phyloP scores from a whole-genome alignment of 163 green algal species.

The Scenedesmus sp. region DNA sequence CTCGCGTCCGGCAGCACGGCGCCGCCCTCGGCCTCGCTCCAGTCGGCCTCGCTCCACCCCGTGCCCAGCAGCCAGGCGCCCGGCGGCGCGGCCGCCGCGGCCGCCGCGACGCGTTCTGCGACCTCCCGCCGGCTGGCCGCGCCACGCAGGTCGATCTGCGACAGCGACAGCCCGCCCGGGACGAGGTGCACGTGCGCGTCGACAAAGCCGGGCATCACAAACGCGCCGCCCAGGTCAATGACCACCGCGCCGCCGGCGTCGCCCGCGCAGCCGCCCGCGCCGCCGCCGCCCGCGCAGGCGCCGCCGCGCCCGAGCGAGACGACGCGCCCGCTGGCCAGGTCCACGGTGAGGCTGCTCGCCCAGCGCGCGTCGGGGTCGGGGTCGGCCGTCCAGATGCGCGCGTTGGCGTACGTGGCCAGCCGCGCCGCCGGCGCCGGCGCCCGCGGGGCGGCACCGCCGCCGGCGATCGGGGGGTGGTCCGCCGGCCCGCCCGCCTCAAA shows the following conservation, averaged over 20 bases:
- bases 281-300: neutral
- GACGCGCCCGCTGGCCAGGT: neutral
- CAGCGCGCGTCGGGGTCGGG: slow-evolving; percentile 10
- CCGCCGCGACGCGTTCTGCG: neutral
- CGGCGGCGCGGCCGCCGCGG: neutral
- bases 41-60: slow-evolving; percentile 67
- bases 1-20: slow-evolving; percentile 49
- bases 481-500: slow-evolving; percentile 26
- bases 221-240: slow-evolving; percentile 49
- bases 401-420: slow-evolving; percentile 42
- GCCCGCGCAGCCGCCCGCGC: slow-evolving; percentile 22
- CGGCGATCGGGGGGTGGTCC: slow-evolving; percentile 5
- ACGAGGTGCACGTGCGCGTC: slow-evolving; percentile 69
- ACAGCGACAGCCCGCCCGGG: slow-evolving; percentile 50
- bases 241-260: neutral
- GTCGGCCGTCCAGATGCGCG: slow-evolving; percentile 54
- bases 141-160: slow-evolving; percentile 48
- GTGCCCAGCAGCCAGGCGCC: slow-evolving; percentile 66
- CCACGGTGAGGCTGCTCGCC: slow-evolving; percentile 16
- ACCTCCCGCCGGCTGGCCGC: slow-evolving; percentile 43
- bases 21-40: slow-evolving; percentile 65
- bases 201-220: slow-evolving; percentile 64
- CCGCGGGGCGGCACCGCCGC: neutral
- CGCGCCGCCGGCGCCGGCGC: neutral
- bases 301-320: too few relatives aligned